Conservation (phyloP, 2,329 filamentous ascomycete species). For the Exophiala bonariae region DNA sequence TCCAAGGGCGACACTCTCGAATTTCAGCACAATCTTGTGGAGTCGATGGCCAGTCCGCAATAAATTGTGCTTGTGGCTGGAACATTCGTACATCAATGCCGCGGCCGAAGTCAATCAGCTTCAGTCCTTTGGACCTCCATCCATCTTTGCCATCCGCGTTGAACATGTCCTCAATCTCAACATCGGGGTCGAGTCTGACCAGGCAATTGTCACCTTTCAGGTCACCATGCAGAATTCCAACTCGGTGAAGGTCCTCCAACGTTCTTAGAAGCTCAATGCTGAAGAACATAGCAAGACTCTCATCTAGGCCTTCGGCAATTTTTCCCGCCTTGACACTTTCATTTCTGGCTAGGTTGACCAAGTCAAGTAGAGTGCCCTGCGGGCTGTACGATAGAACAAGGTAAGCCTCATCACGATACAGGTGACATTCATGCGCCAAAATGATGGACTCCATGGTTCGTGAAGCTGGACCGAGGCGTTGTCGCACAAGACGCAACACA, state of each 20-base stretch:
- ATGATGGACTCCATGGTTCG: constrained; percentile 77
- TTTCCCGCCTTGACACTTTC: constrained; percentile 57
- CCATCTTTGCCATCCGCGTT: constrained; percentile 70
- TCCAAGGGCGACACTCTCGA: constrained; percentile 91
- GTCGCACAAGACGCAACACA: constrained; percentile 81
- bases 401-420: constrained; percentile 88
- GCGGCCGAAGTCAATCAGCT: constrained; percentile 91
- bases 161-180: constrained; percentile 62
- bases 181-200: constrained; percentile 63
- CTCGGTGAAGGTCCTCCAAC: constrained; percentile 79
- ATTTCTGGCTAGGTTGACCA: constrained; percentile 80
- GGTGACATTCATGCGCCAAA: constrained; percentile 82
- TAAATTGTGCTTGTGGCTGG: constrained; percentile 73
- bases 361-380: constrained; percentile 90
- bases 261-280: constrained; percentile 86
- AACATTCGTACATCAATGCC: constrained; percentile 93
- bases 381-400: constrained; percentile 83
- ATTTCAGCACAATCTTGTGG: constrained; percentile 93
- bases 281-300: constrained; percentile 92
- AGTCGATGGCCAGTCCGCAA: constrained; percentile 91
- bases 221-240: constrained; percentile 83
- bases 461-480: constrained; percentile 64
- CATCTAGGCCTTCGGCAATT: constrained; percentile 66
- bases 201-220: constrained; percentile 96
- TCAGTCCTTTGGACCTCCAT: constrained; percentile 78